Evolutionary conservation across 108 stramenopile genomes (phyloP), one percentile per base, ranked within the genome.

Genomic region (Aurantiochytrium sp.): DNA sequence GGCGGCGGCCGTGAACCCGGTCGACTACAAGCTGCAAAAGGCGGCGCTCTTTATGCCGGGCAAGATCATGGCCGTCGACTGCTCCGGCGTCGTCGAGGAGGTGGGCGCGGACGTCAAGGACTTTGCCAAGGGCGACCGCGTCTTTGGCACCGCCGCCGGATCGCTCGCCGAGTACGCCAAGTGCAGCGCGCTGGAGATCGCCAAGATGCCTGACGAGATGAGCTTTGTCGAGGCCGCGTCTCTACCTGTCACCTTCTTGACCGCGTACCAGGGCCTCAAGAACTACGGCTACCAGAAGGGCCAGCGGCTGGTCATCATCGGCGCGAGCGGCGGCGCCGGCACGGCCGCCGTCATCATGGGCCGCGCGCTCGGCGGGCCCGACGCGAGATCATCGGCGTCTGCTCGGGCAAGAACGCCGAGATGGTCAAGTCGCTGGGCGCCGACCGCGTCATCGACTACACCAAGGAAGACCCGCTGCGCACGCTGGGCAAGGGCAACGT

Each of bases 361-460:
- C 39, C 39, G 45, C 0, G 73, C 73, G 21, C 12, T 81, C 12
- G 73, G 73, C 2, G 73, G 42, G 6, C 59, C 59, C 15, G 59
- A 65, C 34, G 39, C n/a, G 73, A 81, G 1, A 81, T 86, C 2
- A 54, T 86, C 27, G 85, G 85, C 8, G 52, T 53, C 32, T 86
- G 85, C 53, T 54, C 52, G 15, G 85, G 85, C 85, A 86, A 86
- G 53, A 86, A 86, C 53, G 85, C 52, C 17, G 85, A 86, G 27
- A 30, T 86, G 24, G 85, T 86, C 52, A 52, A 54, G 36, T 15
- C 12, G 85, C 85, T 54, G 32, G 85, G 85, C 52, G 85, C 85
- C 4, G 53, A 52, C 52, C 32, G 31, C 50, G 53, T 86, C 22
- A 36, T 86, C 21, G 85, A 86, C 53, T 86, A 86, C 53, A 86